Conservation (phyloP, 2,329 filamentous ascomycete species). For the Colletotrichum scovillei region DNA sequence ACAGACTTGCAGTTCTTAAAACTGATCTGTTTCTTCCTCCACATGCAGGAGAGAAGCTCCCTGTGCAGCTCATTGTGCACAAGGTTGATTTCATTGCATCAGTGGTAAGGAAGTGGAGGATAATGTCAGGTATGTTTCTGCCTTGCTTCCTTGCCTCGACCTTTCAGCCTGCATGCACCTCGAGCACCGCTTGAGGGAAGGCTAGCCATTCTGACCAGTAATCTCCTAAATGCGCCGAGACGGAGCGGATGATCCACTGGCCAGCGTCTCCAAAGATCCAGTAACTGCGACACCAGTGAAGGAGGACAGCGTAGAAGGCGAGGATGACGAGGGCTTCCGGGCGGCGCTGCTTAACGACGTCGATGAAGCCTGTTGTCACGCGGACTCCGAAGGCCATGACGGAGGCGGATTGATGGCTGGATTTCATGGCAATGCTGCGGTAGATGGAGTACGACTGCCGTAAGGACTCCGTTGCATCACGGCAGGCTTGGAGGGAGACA, state of each 20-base stretch:
- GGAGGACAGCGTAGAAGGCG: constrained; percentile 60
- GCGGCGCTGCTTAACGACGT: constrained; percentile 47
- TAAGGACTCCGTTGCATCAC: constrained; percentile 42
- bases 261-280: constrained; percentile 51
- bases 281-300: constrained; percentile 52
- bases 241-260: constrained; percentile 42
- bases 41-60: background rate
- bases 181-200: constrained; percentile 24
- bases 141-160: background rate
- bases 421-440: constrained; percentile 38
- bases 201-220: constrained; percentile 46
- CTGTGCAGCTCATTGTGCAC: background rate
- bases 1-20: background rate
- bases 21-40: background rate
- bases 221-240: constrained; percentile 42
- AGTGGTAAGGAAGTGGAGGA: background rate
- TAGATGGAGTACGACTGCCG: constrained; percentile 50
- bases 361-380: constrained; percentile 47
- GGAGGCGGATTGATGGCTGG: constrained; percentile 45
- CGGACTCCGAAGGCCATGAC: constrained; percentile 44
- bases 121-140: background rate
- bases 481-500: constrained; percentile 43
- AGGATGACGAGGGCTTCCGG: constrained; percentile 59
- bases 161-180: constrained; percentile 6
- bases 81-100: background rate